Evolutionary conservation across 371 early-diverging fungal genomes (phyloP).

Genomic region (Pancytospora epiphaga): DNA sequence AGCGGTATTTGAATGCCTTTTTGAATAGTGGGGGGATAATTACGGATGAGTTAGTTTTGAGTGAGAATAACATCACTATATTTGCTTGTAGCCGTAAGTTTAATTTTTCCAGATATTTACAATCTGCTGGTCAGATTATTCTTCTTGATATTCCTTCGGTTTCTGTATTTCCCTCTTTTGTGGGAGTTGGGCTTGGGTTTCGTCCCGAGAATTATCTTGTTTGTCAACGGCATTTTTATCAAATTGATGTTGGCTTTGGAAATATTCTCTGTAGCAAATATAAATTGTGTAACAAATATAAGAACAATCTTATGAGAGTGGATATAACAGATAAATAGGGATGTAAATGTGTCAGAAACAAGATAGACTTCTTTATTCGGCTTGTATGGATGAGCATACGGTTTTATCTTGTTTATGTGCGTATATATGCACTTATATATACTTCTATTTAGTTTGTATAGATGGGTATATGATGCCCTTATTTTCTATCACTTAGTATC

Average conservation of each 20-base stretch:
- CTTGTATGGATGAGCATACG: no score
- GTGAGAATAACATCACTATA: no score
- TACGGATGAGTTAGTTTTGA: no score
- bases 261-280: neutral
- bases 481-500: no score
- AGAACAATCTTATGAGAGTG: neutral
- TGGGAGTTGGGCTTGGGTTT: neutral
- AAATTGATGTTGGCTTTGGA: conserved; percentile 6
- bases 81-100: neutral
- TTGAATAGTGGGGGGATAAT: conserved; percentile 2
- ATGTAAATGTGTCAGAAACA: no score
- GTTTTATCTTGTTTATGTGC: no score
- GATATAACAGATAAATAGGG: neutral
- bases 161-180: neutral
- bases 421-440: no score
- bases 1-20: neutral
- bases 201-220: neutral
- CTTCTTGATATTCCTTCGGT: neutral
- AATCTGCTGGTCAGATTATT: neutral
- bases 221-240: neutral
- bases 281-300: neutral
- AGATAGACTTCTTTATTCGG: no score
- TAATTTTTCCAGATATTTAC: neutral
- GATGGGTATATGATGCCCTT: no score
- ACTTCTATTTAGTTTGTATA: no score